Conservation (phyloP, 2,329 filamentous ascomycete species). For the Sclerotinia borealis region DNA sequence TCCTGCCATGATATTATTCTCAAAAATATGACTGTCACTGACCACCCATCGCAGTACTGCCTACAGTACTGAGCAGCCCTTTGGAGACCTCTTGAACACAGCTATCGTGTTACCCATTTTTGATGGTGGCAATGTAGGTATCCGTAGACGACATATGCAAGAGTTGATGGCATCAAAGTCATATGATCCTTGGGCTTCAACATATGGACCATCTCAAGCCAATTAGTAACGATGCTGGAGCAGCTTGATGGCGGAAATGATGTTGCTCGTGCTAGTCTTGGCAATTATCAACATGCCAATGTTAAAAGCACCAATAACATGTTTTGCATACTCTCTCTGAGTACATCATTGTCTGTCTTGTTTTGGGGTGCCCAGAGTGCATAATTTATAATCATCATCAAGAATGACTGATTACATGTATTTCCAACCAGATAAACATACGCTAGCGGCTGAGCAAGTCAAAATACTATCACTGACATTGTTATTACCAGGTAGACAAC, state of each 20-base stretch:
- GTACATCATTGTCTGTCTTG: neutral
- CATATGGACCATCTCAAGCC: slow-evolving; percentile 20
- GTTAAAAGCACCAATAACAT: neutral
- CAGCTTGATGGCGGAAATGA: neutral
- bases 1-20: neutral
- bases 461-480: too few species aligned
- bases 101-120: slow-evolving; percentile 44
- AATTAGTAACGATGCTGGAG: neutral
- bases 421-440: too few species aligned
- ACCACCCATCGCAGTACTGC: slow-evolving; percentile 9
- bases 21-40: slow-evolving; percentile 1
- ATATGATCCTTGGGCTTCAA: slow-evolving; percentile 43
- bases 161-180: slow-evolving; percentile 38
- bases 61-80: slow-evolving; percentile 28
- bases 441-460: too few species aligned
- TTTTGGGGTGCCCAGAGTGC: neutral
- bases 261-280: neutral
- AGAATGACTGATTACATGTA: too few species aligned
- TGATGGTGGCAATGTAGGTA: slow-evolving; percentile 49
- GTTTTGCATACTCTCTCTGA: neutral
- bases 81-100: slow-evolving; percentile 39
- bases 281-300: neutral
- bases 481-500: too few species aligned
- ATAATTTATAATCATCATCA: neutral
- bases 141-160: slow-evolving; percentile 44